Conservation (phyloP, 495 filamentous ascomycete genomes). For the Neurospora sp. region DNA sequence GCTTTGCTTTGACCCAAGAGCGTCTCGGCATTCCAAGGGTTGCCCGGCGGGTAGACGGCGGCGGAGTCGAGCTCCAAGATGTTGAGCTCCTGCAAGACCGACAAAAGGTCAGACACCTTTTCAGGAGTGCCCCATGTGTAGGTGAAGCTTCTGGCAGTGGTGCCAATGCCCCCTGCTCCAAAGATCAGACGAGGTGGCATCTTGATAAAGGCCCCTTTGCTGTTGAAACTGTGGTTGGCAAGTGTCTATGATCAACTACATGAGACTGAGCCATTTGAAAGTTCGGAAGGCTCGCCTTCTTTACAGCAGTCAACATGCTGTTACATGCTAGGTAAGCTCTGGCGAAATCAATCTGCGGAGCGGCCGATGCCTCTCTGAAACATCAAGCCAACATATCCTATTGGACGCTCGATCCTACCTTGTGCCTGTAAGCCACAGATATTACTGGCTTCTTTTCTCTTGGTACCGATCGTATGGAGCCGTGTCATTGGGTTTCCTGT, state of each 20-base stretch:
- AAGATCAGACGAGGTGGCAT: constrained; percentile 4
- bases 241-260: neutral
- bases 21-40: constrained; percentile 8
- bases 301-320: neutral
- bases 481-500: neutral
- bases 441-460: neutral
- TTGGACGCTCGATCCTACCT: neutral
- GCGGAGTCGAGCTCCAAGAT: constrained; percentile 4
- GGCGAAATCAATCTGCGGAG: neutral
- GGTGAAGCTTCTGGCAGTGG: neutral
- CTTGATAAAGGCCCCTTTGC: neutral
- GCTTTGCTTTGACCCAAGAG: constrained; percentile 15
- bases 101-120: constrained; percentile 4
- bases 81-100: neutral
- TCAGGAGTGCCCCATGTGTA: constrained; percentile 4
- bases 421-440: neutral
- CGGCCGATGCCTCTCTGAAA: neutral
- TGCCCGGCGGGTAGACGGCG: constrained; percentile 2
- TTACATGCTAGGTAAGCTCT: neutral
- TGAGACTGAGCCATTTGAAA: neutral
- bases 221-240: neutral
- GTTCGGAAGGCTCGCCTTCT: neutral
- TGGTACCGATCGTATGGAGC: neutral
- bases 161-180: constrained; percentile 3
- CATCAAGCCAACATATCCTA: neutral